A percentile compares a stretch with the other conserved stretches of the same genome.
Conservation (phyloP, 2,329 filamentous ascomycete genomes). For the Aureobasidium sp. region DNA sequence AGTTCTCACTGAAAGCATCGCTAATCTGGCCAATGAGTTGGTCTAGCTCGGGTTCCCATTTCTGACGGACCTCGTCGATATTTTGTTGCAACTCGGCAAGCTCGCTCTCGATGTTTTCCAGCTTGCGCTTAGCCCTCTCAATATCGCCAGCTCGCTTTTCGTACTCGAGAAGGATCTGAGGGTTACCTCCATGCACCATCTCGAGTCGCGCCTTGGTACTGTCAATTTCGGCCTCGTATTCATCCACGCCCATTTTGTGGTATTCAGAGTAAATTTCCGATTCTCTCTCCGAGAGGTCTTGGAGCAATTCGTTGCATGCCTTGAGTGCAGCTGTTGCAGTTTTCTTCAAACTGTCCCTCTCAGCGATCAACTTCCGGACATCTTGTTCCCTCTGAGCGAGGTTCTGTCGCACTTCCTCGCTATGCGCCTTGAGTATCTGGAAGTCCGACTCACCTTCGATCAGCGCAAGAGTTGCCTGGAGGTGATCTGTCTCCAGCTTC, state of each 20-base stretch:
- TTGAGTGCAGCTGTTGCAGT: slow-evolving; percentile 15
- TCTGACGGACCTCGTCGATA: slow-evolving; percentile 57
- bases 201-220: slow-evolving; percentile 68
- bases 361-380: slow-evolving; percentile 29
- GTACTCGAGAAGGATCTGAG: slow-evolving; percentile 66
- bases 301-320: slow-evolving; percentile 16
- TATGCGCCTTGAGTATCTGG: slow-evolving; percentile 57
- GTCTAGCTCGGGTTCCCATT: slow-evolving; percentile 82
- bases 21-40: slow-evolving; percentile 72
- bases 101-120: slow-evolving; percentile 46
- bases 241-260: slow-evolving; percentile 40
- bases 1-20: slow-evolving; percentile 85
- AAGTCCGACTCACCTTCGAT: slow-evolving; percentile 81
- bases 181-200: slow-evolving; percentile 70
- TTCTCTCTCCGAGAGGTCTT: slow-evolving; percentile 20
- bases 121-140: slow-evolving; percentile 50
- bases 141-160: slow-evolving; percentile 66
- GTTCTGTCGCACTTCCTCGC: slow-evolving; percentile 47
- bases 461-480: slow-evolving; percentile 61
- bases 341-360: slow-evolving; percentile 15
- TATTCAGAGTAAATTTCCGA: slow-evolving; percentile 17
- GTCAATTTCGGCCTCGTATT: slow-evolving; percentile 64
- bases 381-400: slow-evolving; percentile 41
- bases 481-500: slow-evolving; percentile 51
- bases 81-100: slow-evolving; percentile 48